These are phyloP conservation scores for Acanthamoeba culbertsoni DNA, from an alignment of 208 protist species.

Conservation along the genomic window DNA sequence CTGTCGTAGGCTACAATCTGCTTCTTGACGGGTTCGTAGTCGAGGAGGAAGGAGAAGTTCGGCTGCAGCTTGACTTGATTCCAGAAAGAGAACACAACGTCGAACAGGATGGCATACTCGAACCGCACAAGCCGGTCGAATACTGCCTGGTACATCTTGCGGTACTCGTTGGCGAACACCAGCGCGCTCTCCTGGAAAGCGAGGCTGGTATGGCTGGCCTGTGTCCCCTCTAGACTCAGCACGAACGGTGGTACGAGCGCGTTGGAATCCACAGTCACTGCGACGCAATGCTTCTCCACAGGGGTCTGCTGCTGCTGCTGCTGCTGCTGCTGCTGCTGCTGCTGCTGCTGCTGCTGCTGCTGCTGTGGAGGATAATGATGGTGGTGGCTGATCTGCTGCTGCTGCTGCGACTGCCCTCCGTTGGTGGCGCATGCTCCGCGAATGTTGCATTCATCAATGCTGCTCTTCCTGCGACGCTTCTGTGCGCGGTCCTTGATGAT, in stretches of 20 bases:
- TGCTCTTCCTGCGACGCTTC: conserved; percentile 2
- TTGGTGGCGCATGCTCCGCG: too few relatives aligned
- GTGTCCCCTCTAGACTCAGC: neutral
- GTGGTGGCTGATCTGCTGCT: too few relatives aligned
- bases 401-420: neutral
- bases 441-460: neutral
- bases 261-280: neutral
- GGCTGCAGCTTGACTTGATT: conserved; percentile 52
- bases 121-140: conserved; percentile 7
- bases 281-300: neutral
- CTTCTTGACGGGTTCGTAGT: neutral
- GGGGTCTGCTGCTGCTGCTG: neutral
- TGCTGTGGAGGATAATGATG: too few relatives aligned
- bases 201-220: neutral
- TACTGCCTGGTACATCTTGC: conserved; percentile 37
- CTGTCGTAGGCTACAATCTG: conserved; percentile 25
- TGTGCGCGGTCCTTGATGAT: conserved; percentile 17
- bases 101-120: conserved; percentile 45
- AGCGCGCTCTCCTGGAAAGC: conserved; percentile 31
- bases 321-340: neutral
- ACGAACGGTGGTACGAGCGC: conserved; percentile 24
- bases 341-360: neutral
- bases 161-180: conserved; percentile 55
- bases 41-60: neutral
- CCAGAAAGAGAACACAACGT: conserved; percentile 47